Evolutionary conservation across 192 early-diverging fungal genomes (phyloP).

Genomic region (Backusella australiensis): DNA sequence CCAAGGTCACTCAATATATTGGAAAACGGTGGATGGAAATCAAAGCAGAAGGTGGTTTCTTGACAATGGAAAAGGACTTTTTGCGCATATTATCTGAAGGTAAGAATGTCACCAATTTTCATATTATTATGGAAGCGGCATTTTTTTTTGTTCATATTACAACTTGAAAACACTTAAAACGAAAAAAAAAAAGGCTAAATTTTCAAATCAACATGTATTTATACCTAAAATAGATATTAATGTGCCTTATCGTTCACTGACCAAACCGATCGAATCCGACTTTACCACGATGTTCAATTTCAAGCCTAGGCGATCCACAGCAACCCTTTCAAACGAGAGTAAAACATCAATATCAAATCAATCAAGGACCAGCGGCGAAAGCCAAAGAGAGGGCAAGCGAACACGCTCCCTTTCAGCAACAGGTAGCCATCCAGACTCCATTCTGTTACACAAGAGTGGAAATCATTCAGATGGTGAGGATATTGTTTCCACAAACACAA

Average conservation of each 20-base stretch:
- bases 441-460: background rate
- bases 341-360: background rate
- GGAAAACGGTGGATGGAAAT: constrained; percentile 28
- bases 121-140: background rate
- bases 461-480: constrained; percentile 10
- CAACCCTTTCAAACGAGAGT: background rate
- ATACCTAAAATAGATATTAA: constrained; percentile 24
- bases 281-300: constrained; percentile 33
- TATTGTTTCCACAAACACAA: background rate
- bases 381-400: background rate
- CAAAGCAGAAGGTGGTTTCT: constrained; percentile 31
- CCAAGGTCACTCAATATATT: constrained; percentile 27
- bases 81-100: constrained; percentile 26
- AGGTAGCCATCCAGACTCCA: background rate
- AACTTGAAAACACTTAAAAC: background rate
- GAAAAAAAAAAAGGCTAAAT: background rate
- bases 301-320: constrained; percentile 15
- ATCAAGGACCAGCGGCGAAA: background rate
- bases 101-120: background rate
- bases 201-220: background rate
- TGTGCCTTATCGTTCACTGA: constrained; percentile 25
- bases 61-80: constrained; percentile 25
- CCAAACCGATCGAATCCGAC: constrained; percentile 32
- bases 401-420: constrained; percentile 1
- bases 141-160: constrained; percentile 4